Evolutionary conservation across 306 rosid species (phyloP), one percentile per base, ranked within the genome.

Genomic region (Fragaria iinumae): DNA sequence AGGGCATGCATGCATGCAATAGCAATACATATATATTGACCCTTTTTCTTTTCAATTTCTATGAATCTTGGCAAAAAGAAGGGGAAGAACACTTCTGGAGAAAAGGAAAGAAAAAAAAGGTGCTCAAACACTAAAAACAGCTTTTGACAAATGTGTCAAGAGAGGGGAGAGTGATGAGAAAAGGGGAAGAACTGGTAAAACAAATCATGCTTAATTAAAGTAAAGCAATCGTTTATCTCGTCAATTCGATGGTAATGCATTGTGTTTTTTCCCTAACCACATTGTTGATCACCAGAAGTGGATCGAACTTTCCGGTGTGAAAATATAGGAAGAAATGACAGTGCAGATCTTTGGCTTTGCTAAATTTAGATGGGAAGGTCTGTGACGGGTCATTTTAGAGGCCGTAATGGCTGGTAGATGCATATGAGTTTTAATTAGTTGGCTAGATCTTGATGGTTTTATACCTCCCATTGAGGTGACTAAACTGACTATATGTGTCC

Each of bases 261-360:
- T 82, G 79, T 69, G 75, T 53, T 60, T 77, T 80, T 53, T 59
- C 44, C 83, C 80, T 67, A 14, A 18, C 48, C 79, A 64, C 77
- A 65, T 75, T 34, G 85, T 83, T 72, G 60, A 76, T 73, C 83
- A 78, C 90, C 93, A 86, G 55, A 75, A 75, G 84, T 80, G 43
- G 71, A 71, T 87, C 96, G 91, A 77, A 79, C 80, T 68, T 84
- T 80, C 48, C 87, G 97, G 92, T 34, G 64, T 69, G 80, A 72
- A 60, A 47, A 67, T 74, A 70, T 63, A 39, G 14, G 32, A 59
- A 62, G 11, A 38, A 25, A 53, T 32, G 34, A 65, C 50, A 56
- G 16, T 4, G 4, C 53, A 63, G 20, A 6, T 2, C 3, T 38
- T 57, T 52, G 41, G 34, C 44, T 55, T 59, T 49, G 25, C 84